These are phyloP conservation scores for Mycosphaerella sp. DNA, from an alignment of 2,329 filamentous ascomycete species.

Conservation along the genomic window DNA sequence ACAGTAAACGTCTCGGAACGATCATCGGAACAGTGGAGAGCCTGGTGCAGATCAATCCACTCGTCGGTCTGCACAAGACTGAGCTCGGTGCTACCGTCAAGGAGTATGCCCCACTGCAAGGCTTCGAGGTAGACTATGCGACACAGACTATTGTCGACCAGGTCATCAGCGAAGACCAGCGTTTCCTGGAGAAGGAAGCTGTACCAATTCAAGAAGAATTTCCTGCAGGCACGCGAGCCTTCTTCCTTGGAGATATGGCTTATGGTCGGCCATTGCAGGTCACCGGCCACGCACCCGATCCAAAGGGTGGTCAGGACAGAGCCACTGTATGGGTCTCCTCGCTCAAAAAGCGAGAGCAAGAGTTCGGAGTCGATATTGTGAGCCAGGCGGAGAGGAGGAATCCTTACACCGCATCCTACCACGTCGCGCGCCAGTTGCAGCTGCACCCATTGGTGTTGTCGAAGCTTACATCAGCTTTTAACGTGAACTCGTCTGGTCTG, in stretches of 20 bases:
- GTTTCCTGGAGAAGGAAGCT: conserved; percentile 87
- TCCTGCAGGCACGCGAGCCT: conserved; percentile 71
- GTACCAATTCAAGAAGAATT: conserved; percentile 88
- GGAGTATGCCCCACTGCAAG: conserved; percentile 80
- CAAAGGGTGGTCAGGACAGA: conserved; percentile 59
- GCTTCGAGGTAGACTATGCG: conserved; percentile 85
- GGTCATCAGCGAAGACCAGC: conserved; percentile 82
- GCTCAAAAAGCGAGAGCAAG: conserved; percentile 65
- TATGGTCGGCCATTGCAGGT: conserved; percentile 89
- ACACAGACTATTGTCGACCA: conserved; percentile 84
- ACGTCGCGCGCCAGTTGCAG: conserved; percentile 74
- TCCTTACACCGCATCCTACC: conserved; percentile 78
- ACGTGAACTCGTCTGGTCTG: conserved; percentile 72
- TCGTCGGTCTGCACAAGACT: conserved; percentile 84
- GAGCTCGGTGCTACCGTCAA: conserved; percentile 88
- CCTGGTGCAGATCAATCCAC: conserved; percentile 84
- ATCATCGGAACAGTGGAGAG: conserved; percentile 82
- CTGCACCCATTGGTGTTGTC: conserved; percentile 84
- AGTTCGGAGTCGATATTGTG: conserved; percentile 75
- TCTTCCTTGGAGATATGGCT: conserved; percentile 89
- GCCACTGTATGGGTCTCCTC: conserved; percentile 72
- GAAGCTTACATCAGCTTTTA: conserved; percentile 93
- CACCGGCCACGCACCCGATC: conserved; percentile 53
- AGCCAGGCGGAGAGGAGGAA: conserved; percentile 61
- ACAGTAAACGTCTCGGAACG: conserved; percentile 86